These are phyloP conservation scores for Vaucheria bursata DNA, from an alignment of 352 stramenopile genomes.

Conservation along the genomic window DNA sequence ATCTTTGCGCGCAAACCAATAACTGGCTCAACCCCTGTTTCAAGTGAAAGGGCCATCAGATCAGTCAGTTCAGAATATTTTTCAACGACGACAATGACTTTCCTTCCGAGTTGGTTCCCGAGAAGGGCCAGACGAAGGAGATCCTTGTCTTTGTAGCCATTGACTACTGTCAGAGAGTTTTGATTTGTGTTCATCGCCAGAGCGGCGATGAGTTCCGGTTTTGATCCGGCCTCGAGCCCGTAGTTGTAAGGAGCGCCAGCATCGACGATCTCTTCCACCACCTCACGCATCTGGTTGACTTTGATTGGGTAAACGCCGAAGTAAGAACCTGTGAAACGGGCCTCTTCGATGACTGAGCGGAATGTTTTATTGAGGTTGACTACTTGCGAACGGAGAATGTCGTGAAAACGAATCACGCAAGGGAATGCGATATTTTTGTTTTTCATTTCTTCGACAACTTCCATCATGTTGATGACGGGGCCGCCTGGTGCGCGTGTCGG, in stretches of 20 bases:
- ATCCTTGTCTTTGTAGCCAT: not conserved
- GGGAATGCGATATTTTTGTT: not conserved
- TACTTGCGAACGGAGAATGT: not conserved
- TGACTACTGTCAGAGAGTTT: not conserved
- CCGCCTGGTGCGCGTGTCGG: not conserved
- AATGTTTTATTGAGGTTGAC: conserved; percentile 4
- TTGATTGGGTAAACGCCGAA: not conserved
- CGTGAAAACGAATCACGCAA: not conserved
- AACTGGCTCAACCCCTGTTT: not conserved
- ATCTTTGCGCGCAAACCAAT: conserved; percentile 2
- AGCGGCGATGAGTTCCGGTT: not conserved
- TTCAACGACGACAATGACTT: not conserved
- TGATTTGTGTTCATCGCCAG: conserved; percentile 1
- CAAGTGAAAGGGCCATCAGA: not conserved
- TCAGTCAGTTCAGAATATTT: conserved; percentile 4
- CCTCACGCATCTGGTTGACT: not conserved
- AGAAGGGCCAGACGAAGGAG: not conserved
- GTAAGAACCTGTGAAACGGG: not conserved
- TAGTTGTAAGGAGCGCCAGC: not conserved
- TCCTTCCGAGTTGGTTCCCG: not conserved
- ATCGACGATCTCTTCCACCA: not conserved
- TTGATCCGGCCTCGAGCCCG: not conserved
- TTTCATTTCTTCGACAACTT: conserved; percentile 1
- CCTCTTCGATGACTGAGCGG: not conserved
- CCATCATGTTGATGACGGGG: not conserved